These are phyloP conservation scores for Corchorus capsularis DNA, from an alignment of 345 rosid genomes.

Conservation along the genomic window DNA sequence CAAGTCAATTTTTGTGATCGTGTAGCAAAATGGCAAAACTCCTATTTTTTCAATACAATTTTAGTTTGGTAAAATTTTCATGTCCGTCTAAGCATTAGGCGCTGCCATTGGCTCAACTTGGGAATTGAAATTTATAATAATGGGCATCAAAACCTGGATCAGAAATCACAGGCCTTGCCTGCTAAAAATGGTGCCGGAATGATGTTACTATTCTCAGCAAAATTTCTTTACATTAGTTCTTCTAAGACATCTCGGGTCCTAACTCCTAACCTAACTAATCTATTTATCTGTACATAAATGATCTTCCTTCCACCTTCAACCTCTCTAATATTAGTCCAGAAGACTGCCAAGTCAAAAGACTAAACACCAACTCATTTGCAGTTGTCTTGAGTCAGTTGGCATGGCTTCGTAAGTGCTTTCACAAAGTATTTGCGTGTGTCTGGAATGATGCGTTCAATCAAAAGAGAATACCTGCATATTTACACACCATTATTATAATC, in stretches of 20 bases:
- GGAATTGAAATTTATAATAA: too few relatives aligned
- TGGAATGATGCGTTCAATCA: constrained; percentile 50
- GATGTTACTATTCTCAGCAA: neutral
- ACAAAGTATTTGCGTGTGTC: constrained; percentile 49
- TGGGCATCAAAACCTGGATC: too few relatives aligned
- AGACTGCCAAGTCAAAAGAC: neutral
- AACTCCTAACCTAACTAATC: constrained; percentile 1
- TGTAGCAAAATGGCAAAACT: too few relatives aligned
- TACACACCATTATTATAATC: neutral
- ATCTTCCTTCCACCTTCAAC: neutral
- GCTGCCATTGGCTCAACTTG: too few relatives aligned
- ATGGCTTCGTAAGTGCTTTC: constrained; percentile 41
- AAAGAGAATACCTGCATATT: constrained; percentile 49
- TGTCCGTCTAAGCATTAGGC: too few relatives aligned
- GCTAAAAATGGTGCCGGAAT: too few relatives aligned
- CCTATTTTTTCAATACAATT: too few relatives aligned
- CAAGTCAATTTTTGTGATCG: too few relatives aligned
- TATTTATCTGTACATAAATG: constrained; percentile 23
- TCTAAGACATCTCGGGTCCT: neutral
- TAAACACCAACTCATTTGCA: constrained; percentile 23
- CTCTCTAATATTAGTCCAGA: neutral
- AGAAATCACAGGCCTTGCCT: too few relatives aligned
- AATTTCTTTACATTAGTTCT: neutral
- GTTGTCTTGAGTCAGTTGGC: constrained; percentile 28
- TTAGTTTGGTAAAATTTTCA: too few relatives aligned